A percentile compares a stretch with the other conserved stretches of the same genome.
Evolutionary conservation across 2,329 filamentous ascomycete genomes (phyloP).

Genomic region (Fusarium sp.): DNA sequence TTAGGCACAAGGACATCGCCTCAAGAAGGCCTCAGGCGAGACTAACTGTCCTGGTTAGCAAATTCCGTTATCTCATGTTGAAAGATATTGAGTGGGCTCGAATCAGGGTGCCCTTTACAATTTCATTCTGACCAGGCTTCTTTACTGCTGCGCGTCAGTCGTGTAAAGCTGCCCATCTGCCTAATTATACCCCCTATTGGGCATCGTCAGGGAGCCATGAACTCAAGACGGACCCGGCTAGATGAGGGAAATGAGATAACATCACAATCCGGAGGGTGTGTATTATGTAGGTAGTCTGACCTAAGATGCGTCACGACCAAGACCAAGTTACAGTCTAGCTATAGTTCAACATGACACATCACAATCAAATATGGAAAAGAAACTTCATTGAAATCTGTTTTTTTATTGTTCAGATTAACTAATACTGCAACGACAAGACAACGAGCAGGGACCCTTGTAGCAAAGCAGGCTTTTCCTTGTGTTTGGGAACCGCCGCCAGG

Average conservation of each 20-base stretch:
- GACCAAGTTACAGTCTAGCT: not conserved
- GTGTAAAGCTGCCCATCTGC: not conserved
- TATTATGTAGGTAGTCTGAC: not conserved
- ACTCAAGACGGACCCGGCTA: not conserved
- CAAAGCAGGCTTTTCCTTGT: conserved; percentile 50
- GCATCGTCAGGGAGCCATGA: not conserved
- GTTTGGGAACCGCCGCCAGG: conserved; percentile 45
- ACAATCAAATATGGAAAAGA: not conserved
- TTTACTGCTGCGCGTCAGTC: not conserved
- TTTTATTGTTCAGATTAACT: conserved; percentile 53
- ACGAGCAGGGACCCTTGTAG: conserved; percentile 51
- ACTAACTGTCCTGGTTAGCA: not conserved
- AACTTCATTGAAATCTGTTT: conserved; percentile 39
- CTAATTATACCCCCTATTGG: no score
- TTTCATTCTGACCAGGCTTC: not conserved
- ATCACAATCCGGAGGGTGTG: not conserved
- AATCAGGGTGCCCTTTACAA: not conserved
- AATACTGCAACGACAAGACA: conserved; percentile 53
- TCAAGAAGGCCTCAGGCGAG: no score
- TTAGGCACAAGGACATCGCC: no score
- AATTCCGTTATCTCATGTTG: not conserved
- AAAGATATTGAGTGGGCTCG: not conserved
- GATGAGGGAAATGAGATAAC: not conserved
- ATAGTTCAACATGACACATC: not conserved
- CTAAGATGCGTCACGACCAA: not conserved